Base-by-base conservation (phyloP, 257 asterid genomes). In the Buddleja alternifolia region DNA sequence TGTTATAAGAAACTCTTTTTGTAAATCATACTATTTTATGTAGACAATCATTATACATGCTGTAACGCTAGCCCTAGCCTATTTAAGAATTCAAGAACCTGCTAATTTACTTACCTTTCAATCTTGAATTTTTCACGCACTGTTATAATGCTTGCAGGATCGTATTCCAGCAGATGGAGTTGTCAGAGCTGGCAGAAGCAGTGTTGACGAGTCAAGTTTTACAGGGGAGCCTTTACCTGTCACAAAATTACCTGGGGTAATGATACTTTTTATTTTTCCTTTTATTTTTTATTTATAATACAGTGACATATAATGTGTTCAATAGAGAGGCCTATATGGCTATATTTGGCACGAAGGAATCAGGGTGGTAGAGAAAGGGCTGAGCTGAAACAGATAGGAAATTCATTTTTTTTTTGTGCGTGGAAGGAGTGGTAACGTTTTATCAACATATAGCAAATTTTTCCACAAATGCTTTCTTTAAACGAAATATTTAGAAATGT, bases 81-180 rank as follows among this genome's bases (percentile, higher is more conserved):
- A 37, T 5, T 66, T 16, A 36, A 68, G 70, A 73, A 21, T 34
- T 45, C 29, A 32, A 46, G 52, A 25, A 46, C 40, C 54, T 63
- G 16, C 39, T 69, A 39, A 34, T 60, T 52, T 56, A 51, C 37
- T 17, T 50, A 47, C 50, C 11, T 45, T 45, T 12, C 40, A 62
- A 66, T 29, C 37, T 44, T 24, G 41, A 29, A 46, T 42, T 36
- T 52, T 60, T 72, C 48, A 46, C 61, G 20, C 65, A 57, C 63
- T 72, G 25, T 73, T 63, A n/a, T 45, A 65, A 37, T 69, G 44
- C 61, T 72, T 73, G 76, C 74, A 94, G 99, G 99, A 94, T 72
- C 95, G 99, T 60, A 84, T 94, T 74, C 97, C 99, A 21, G 99
- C 99, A 71, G 99, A 94, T 86, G 99, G 99, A 68, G 80, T 91